Conservation (phyloP, 371 early-diverging fungal species). For the Encephalitozoon romaleae region DNA sequence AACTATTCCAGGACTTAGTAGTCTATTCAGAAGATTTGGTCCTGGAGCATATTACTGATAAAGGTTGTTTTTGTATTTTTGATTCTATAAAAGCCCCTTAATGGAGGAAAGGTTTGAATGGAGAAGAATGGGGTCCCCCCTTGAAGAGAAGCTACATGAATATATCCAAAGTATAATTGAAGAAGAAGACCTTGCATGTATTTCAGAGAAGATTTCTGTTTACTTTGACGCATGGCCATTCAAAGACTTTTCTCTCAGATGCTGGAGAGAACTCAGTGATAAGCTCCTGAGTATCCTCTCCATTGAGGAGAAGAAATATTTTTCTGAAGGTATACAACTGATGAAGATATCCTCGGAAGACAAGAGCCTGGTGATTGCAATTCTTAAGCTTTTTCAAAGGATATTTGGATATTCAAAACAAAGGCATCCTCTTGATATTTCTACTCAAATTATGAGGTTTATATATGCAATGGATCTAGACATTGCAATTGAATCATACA, state of each 20-base stretch:
- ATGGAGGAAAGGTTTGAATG: neutral
- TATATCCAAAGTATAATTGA: neutral
- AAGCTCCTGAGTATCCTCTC: neutral
- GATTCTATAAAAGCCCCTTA: neutral
- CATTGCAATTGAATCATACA: neutral
- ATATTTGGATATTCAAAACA: conserved; percentile 2
- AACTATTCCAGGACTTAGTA: neutral
- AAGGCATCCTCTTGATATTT: neutral
- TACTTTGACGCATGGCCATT: neutral
- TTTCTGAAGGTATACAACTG: neutral
- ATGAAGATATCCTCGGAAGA: neutral
- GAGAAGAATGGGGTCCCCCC: neutral
- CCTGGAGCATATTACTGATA: neutral
- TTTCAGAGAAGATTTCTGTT: neutral
- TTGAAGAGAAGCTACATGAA: neutral
- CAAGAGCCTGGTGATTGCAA: neutral
- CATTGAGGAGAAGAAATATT: neutral
- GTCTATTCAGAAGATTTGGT: neutral
- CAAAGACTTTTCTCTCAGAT: neutral
- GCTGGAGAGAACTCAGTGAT: neutral
- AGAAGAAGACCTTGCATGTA: neutral
- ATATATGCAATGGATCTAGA: neutral
- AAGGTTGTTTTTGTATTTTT: neutral
- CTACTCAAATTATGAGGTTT: neutral
- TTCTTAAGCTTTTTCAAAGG: neutral